Evolutionary conservation across 2,329 filamentous ascomycete species (phyloP), one percentile per base, ranked within the genome.

Genomic region (Fusarium fracticaudum): DNA sequence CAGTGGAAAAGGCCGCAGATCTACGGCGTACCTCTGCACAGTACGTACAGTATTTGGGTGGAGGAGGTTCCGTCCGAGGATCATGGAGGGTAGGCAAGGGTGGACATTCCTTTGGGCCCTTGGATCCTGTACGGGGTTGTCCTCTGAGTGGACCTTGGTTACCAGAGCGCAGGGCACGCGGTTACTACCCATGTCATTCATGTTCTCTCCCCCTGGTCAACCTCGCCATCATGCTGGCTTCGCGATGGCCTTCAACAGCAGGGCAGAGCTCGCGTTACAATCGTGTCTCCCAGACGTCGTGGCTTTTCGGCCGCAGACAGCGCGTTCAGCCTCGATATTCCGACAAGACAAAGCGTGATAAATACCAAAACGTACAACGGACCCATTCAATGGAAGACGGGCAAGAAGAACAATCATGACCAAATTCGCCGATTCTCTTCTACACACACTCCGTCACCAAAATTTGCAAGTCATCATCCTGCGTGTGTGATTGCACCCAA

Each of bases 1-100:
- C 35, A 55, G 51, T 68, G 71, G 62, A 78, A 78, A 78, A 79
- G 76, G 68, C 69, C 79, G 79, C 78, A 81, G 79, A 81, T 81
- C 79, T 79, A 62, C 51, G 35, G 35, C 24, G 24, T 55, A 55
- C 24, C 51, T 41, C 18, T n/a, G 51, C 51, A 55, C 35, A 76
- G 77, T 54, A 57, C 76, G 69, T 77, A 77, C 75, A 76, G 77
- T 78, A 73, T 66, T 55, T 8, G 44, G 51, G 65, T 69, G 71
- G 58, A 62, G 67, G 64, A 67, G 54, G 43, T 68, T 31, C 47
- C 57, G 71, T 68, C 63, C 44, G 24, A 51, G 55, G 55, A 59
- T 54, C 41, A 37, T 47, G 41, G 33, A 59, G 43, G 43, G 24
- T 51, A 35, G 55, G 31, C 24, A 40, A 57, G 64, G 67, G 68